phyloP scores from a whole-genome alignment of 2,329 filamentous ascomycete species.

The Moelleriella libera region DNA sequence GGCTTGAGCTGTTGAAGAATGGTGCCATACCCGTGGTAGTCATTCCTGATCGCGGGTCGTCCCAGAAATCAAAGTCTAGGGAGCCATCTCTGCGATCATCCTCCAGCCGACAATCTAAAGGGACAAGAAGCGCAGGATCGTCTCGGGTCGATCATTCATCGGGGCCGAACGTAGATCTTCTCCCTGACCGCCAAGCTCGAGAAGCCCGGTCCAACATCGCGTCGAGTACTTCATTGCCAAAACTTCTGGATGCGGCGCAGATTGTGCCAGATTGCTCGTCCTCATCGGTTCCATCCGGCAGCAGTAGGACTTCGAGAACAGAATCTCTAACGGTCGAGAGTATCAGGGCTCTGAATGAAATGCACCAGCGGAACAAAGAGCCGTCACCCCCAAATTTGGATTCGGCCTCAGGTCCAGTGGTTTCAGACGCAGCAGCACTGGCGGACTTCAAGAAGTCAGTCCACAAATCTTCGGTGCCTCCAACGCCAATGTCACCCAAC shows the following conservation, averaged over 20 bases:
- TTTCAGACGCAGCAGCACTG: no score
- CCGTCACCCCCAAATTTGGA: not conserved
- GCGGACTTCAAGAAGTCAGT: not conserved
- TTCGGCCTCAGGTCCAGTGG: not conserved
- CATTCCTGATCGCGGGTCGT: slow-evolving; percentile 43
- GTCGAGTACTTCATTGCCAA: slow-evolving; percentile 34
- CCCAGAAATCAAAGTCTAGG: slow-evolving; percentile 34
- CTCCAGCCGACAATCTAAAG: slow-evolving; percentile 41
- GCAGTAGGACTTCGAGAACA: slow-evolving; percentile 34
- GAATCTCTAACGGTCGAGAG: slow-evolving; percentile 31
- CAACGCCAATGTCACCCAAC: not conserved
- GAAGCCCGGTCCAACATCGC: slow-evolving; percentile 29
- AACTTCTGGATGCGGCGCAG: slow-evolving; percentile 47
- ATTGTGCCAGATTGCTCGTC: slow-evolving; percentile 41
- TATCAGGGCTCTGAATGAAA: slow-evolving; percentile 37
- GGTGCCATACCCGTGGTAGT: slow-evolving; percentile 50
- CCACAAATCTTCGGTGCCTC: not conserved
- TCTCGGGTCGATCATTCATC: slow-evolving; percentile 26
- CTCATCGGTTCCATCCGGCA: slow-evolving; percentile 47
- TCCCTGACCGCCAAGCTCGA: slow-evolving; percentile 26
- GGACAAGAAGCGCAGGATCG: slow-evolving; percentile 38
- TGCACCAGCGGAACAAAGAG: slow-evolving; percentile 7
- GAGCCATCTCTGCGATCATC: slow-evolving; percentile 45
- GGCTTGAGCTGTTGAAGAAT: slow-evolving; percentile 43
- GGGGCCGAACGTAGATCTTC: slow-evolving; percentile 25